Conservation (phyloP, 352 stramenopile genomes). For the Pythium monospermum region DNA sequence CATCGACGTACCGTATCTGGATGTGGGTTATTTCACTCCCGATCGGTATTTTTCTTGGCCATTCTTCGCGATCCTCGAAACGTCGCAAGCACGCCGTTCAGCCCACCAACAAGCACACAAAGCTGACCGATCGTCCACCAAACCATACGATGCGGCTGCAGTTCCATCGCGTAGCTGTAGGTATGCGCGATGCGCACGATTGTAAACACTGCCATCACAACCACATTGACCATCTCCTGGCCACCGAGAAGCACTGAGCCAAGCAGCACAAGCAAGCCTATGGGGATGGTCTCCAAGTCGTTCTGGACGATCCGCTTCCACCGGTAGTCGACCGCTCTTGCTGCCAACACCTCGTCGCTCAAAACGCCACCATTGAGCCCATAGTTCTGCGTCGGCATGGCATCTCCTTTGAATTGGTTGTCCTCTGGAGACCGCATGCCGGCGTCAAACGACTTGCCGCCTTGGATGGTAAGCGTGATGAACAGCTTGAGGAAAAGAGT, state of each 20-base stretch:
- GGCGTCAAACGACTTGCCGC: conserved; percentile 26
- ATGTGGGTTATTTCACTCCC: too few species aligned
- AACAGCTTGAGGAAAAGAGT: conserved; percentile 13
- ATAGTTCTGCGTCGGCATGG: conserved; percentile 29
- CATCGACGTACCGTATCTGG: too few species aligned
- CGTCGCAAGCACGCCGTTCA: background rate
- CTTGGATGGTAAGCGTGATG: conserved; percentile 18
- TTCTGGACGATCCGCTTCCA: conserved; percentile 36
- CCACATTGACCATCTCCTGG: conserved; percentile 32
- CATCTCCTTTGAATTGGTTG: conserved; percentile 5
- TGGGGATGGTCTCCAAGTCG: conserved; percentile 32
- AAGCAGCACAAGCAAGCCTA: conserved; percentile 30
- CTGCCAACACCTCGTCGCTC: conserved; percentile 21
- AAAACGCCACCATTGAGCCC: conserved; percentile 17
- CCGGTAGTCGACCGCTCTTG: conserved; percentile 22
- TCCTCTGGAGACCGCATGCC: conserved; percentile 29
- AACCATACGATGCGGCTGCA: conserved; percentile 23
- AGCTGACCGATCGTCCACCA: conserved; percentile 24
- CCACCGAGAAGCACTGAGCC: conserved; percentile 30
- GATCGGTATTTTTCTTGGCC: too few species aligned
- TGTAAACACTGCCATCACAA: conserved; percentile 23
- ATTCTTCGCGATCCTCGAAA: too few species aligned
- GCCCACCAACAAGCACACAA: background rate
- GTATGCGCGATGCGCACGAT: conserved; percentile 18
- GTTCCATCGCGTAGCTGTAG: conserved; percentile 16